phyloP scores from a whole-genome alignment of 805 yeast genomes.

The Candida stauntonica region DNA sequence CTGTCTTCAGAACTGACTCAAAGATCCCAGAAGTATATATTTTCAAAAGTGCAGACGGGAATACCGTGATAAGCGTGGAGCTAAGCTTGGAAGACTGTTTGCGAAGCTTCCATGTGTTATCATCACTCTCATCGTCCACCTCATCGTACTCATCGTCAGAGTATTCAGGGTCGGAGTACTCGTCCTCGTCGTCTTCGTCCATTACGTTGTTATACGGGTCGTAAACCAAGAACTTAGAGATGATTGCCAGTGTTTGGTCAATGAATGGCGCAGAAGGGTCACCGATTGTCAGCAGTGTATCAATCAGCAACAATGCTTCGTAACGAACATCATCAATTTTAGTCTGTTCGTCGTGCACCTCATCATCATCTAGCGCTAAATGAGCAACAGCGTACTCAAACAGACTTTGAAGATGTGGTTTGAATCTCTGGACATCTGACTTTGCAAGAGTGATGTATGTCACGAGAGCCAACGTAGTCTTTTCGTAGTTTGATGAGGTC shows the following conservation, averaged over 20 bases:
- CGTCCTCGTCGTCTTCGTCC: constrained; percentile 33
- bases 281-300: constrained; percentile 37
- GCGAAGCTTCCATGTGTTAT: constrained; percentile 61
- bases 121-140: constrained; percentile 40
- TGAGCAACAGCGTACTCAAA: constrained; percentile 21
- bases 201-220: constrained; percentile 42
- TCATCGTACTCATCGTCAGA: constrained; percentile 38
- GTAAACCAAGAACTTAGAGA: constrained; percentile 34
- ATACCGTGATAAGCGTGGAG: constrained; percentile 33
- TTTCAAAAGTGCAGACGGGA: constrained; percentile 34
- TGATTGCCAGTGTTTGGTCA: constrained; percentile 28
- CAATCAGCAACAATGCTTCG: constrained; percentile 40
- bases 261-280: constrained; percentile 28
- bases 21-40: constrained; percentile 32
- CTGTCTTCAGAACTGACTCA: constrained; percentile 30
- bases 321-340: constrained; percentile 46
- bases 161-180: constrained; percentile 42
- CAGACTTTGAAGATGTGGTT: constrained; percentile 19
- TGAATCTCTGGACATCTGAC: constrained; percentile 26
- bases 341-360: constrained; percentile 36
- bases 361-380: constrained; percentile 28
- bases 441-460: constrained; percentile 26
- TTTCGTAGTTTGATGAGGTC: constrained; percentile 18
- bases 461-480: constrained; percentile 16
- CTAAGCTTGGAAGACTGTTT: constrained; percentile 44